Conservation (phyloP, 83 land plant genomes). For the Diphasiastrum complanatum region DNA sequence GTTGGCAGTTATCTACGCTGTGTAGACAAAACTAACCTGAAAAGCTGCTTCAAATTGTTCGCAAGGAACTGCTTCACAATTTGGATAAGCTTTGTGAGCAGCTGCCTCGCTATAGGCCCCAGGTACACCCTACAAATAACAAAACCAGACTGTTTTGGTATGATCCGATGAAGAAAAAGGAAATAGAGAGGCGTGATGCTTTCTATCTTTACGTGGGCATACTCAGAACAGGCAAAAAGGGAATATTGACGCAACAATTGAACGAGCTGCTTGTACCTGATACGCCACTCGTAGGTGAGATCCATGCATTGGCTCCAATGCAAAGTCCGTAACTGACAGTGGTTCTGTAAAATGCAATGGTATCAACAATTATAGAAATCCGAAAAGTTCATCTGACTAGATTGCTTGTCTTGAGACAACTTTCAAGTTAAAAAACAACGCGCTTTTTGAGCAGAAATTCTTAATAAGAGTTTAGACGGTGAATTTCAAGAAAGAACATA, state of each 20-base stretch:
- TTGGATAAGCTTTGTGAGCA: constrained; percentile 30
- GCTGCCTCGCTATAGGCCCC: constrained; percentile 36
- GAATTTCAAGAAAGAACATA: no score
- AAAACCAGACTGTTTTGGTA: background rate
- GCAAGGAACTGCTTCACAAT: constrained; percentile 34
- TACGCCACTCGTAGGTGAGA: constrained; percentile 30
- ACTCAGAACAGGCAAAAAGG: background rate
- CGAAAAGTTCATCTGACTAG: background rate
- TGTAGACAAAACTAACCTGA: no score
- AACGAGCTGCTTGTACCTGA: constrained; percentile 16
- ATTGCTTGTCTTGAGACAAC: no score
- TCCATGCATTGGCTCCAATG: constrained; percentile 11
- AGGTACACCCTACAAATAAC: constrained; percentile 24
- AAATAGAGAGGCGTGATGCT: background rate
- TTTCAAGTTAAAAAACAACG: no score
- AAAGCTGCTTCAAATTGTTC: constrained; percentile 33
- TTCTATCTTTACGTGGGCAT: background rate
- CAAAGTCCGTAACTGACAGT: constrained; percentile 20
- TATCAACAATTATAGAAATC: background rate
- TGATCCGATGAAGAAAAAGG: background rate
- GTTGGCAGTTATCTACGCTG: no score
- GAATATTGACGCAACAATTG: background rate
- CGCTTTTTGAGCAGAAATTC: no score
- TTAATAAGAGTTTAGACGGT: no score
- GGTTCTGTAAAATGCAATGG: constrained; percentile 10